Conservation (phyloP, 2,329 filamentous ascomycete species). For the Fusarium brevicatenulatum region DNA sequence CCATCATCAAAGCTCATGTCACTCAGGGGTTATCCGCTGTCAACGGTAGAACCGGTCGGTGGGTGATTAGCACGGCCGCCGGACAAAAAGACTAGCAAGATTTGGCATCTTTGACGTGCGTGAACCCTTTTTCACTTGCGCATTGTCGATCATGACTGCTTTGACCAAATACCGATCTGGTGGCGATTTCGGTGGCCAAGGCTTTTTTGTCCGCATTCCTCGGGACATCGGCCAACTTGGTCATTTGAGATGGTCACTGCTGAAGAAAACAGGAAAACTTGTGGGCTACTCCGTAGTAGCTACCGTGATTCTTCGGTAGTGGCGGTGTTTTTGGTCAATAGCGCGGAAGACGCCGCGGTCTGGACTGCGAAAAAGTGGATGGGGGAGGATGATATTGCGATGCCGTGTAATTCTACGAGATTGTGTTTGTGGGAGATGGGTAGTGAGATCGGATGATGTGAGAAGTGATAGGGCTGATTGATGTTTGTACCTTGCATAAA, state of each 20-base stretch:
- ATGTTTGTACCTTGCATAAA: not conserved
- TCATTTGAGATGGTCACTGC: not conserved
- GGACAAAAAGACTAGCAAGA: not conserved
- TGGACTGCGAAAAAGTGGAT: not conserved
- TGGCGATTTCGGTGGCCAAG: not conserved
- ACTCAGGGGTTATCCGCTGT: conserved; percentile 6
- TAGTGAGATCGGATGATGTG: not conserved
- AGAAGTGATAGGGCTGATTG: conserved; percentile 14
- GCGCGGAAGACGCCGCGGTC: not conserved
- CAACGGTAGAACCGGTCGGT: conserved; percentile 15
- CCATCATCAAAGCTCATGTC: not conserved
- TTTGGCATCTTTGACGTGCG: not conserved
- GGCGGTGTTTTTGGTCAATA: not conserved
- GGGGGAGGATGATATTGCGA: not conserved
- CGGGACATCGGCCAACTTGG: not conserved
- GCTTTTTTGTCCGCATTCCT: not conserved
- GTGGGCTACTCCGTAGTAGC: not conserved
- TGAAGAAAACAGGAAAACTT: not conserved
- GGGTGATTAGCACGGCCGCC: not conserved
- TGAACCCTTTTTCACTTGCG: not conserved
- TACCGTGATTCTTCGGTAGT: not conserved
- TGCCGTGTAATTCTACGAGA: not conserved
- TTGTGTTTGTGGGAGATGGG: not conserved
- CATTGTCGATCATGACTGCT: not conserved
- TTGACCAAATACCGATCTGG: not conserved